Percentiles rank a stretch among this genome's conserved stretches.
Conservation (phyloP, 2,329 filamentous ascomycete genomes). For the Didymella arachidicola region DNA sequence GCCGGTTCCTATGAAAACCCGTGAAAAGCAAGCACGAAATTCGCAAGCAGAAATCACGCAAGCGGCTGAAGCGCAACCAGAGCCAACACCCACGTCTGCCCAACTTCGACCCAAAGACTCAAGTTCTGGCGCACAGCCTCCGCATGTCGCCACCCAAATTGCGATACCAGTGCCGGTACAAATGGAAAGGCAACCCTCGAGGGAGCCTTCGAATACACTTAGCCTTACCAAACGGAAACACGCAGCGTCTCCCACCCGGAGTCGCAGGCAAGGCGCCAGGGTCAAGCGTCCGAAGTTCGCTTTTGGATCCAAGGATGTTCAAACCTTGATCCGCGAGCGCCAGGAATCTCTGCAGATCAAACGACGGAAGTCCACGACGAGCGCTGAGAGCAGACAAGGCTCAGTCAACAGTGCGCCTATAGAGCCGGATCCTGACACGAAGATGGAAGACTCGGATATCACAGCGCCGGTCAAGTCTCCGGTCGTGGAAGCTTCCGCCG, state of each 20-base stretch:
- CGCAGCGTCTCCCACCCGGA: constrained; percentile 28
- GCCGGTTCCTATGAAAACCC: background rate
- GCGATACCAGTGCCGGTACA: background rate
- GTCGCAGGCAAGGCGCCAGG: constrained; percentile 19
- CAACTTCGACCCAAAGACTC: constrained; percentile 20
- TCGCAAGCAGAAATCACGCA: background rate
- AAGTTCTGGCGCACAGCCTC: constrained; percentile 18
- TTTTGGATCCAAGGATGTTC: background rate
- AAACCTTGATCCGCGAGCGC: background rate
- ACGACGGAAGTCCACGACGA: constrained; percentile 24
- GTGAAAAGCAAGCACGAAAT: background rate
- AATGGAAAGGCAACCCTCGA: background rate
- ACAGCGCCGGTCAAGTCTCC: background rate
- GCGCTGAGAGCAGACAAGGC: constrained; percentile 17
- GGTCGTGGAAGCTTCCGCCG: background rate
- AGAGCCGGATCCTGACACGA: constrained; percentile 14
- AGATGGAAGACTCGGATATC: constrained; percentile 7
- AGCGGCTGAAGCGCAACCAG: constrained; percentile 6
- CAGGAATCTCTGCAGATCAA: constrained; percentile 6
- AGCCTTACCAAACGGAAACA: constrained; percentile 36
- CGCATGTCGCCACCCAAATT: background rate
- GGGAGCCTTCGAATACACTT: constrained; percentile 1
- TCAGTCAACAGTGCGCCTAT: constrained; percentile 1
- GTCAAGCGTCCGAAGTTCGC: constrained; percentile 38
- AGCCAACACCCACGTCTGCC: constrained; percentile 23